These are phyloP conservation scores for Annulohypoxylon nitens DNA, from an alignment of 495 filamentous ascomycete genomes.

Conservation along the genomic window DNA sequence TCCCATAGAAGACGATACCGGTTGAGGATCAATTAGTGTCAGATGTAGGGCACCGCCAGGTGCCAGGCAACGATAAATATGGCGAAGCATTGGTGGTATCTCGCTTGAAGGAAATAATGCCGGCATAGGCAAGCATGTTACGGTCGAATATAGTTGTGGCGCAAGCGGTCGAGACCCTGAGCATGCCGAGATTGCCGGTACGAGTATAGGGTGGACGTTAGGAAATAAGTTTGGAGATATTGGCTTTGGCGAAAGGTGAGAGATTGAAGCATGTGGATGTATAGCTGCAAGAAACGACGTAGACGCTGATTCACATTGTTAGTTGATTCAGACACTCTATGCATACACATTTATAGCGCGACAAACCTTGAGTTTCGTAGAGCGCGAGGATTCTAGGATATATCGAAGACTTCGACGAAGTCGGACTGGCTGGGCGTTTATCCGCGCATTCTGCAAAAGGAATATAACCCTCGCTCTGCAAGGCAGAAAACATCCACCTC, in stretches of 20 bases:
- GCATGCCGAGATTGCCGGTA: conserved; percentile 50
- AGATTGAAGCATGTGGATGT: conserved; percentile 47
- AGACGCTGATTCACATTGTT: conserved; percentile 50
- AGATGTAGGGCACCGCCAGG: conserved; percentile 58
- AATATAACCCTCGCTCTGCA: conserved; percentile 48
- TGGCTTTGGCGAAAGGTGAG: conserved; percentile 54
- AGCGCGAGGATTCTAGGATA: conserved; percentile 54
- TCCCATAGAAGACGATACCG: conserved; percentile 58
- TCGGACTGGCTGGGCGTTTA: conserved; percentile 23
- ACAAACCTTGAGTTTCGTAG: conserved; percentile 59
- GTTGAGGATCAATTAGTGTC: conserved; percentile 62
- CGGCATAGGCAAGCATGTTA: conserved; percentile 55
- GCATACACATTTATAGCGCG: background rate
- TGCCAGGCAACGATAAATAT: conserved; percentile 55
- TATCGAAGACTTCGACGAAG: conserved; percentile 34
- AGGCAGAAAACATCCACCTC: conserved; percentile 60
- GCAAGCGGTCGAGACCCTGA: conserved; percentile 51
- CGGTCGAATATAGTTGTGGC: conserved; percentile 52
- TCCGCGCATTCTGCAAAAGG: conserved; percentile 28
- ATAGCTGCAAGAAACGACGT: conserved; percentile 59
- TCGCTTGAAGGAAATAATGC: conserved; percentile 55
- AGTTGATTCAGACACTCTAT: conserved; percentile 18
- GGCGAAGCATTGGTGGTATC: conserved; percentile 54
- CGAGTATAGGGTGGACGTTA: conserved; percentile 54
- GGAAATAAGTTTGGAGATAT: conserved; percentile 54